phyloP scores from a whole-genome alignment of 345 rosid genomes.

The Corchorus capsularis region DNA sequence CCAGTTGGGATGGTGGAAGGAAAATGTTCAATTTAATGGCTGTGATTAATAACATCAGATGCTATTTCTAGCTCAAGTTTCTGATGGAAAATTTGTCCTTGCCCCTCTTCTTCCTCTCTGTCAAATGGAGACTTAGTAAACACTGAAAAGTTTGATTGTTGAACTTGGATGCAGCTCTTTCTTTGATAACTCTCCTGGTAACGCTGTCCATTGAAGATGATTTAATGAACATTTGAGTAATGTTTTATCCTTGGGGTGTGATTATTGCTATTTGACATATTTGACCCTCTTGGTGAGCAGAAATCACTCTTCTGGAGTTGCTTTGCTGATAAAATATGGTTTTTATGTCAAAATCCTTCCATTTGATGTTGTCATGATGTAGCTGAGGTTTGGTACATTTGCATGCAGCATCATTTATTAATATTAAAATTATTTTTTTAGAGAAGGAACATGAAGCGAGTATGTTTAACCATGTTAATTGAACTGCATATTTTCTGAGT shows the following conservation, averaged over 20 bases:
- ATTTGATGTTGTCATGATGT: not conserved
- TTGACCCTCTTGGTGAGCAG: constrained; percentile 9
- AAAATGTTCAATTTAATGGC: too few relatives aligned
- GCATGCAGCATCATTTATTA: not conserved
- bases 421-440: not conserved
- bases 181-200: not conserved
- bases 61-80: too few relatives aligned
- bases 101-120: too few relatives aligned
- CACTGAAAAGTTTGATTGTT: not conserved
- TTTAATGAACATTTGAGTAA: not conserved
- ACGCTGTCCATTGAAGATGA: not conserved
- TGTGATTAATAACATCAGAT: too few relatives aligned
- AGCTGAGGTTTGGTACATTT: not conserved
- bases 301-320: not conserved
- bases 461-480: not conserved
- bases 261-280: not conserved
- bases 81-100: too few relatives aligned
- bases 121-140: not conserved
- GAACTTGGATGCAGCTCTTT: not conserved
- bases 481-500: not conserved
- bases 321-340: not conserved
- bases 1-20: too few relatives aligned
- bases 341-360: not conserved
- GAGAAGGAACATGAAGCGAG: not conserved
- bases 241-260: not conserved